phyloP scores from a whole-genome alignment of 495 filamentous ascomycete species.

The Clohesyomyces aquaticus region DNA sequence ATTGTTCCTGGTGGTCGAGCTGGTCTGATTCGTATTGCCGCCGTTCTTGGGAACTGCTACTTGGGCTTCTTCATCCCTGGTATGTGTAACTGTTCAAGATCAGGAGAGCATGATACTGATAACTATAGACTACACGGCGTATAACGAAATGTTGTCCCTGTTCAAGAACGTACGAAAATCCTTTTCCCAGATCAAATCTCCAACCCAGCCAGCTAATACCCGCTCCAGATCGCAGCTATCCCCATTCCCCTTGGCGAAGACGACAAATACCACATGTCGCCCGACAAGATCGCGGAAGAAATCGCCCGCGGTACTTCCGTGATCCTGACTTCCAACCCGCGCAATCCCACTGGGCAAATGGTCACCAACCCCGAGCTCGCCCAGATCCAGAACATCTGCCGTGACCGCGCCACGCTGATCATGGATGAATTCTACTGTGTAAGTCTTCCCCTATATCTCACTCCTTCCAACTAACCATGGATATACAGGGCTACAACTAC shows the following conservation, averaged over 20 bases:
- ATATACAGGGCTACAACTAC: slow-evolving; percentile 63
- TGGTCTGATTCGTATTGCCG: slow-evolving; percentile 90
- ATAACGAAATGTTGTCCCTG: slow-evolving; percentile 93
- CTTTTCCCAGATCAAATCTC: background rate
- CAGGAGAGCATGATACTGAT: background rate
- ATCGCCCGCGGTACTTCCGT: slow-evolving; percentile 78
- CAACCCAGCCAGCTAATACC: background rate
- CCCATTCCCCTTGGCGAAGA: slow-evolving; percentile 81
- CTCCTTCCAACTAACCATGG: background rate
- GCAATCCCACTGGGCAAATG: slow-evolving; percentile 92
- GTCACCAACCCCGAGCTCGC: slow-evolving; percentile 78
- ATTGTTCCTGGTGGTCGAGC: slow-evolving; percentile 94
- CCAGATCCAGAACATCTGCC: slow-evolving; percentile 88
- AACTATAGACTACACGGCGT: slow-evolving; percentile 68
- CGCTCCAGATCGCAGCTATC: slow-evolving; percentile 76
- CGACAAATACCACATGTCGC: slow-evolving; percentile 88
- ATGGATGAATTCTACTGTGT: slow-evolving; percentile 93
- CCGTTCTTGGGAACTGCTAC: slow-evolving; percentile 89
- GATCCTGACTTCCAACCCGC: slow-evolving; percentile 93
- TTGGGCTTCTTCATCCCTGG: slow-evolving; percentile 57
- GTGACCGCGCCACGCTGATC: slow-evolving; percentile 85
- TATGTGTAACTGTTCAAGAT: background rate
- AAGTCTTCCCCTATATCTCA: too few relatives aligned
- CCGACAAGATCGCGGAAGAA: slow-evolving; percentile 88
- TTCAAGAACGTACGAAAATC: slow-evolving; percentile 81